These are phyloP conservation scores for Ophiostoma ips DNA, from an alignment of 2,329 filamentous ascomycete species.

Conservation along the genomic window DNA sequence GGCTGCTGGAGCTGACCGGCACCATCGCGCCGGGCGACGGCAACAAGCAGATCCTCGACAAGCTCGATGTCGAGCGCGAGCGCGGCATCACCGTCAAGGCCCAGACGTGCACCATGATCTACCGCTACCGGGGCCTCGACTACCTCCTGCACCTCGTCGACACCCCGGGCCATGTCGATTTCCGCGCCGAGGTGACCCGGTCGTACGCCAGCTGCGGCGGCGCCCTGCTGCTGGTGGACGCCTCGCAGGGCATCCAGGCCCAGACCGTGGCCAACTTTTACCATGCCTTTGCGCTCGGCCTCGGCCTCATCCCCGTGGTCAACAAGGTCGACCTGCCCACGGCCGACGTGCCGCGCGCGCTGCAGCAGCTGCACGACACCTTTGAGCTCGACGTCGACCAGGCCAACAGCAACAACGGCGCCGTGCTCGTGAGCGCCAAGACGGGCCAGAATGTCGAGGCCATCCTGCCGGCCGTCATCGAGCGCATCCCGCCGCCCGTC, in stretches of 20 bases:
- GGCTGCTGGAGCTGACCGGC: conserved; percentile 82
- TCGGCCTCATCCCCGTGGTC: conserved; percentile 77
- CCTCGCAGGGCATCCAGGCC: conserved; percentile 89
- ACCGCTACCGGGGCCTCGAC: conserved; percentile 71
- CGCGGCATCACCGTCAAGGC: conserved; percentile 97
- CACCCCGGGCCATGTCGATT: conserved; percentile 95
- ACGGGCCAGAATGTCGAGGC: conserved; percentile 76
- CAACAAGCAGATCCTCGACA: conserved; percentile 94
- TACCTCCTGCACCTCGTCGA: conserved; percentile 93
- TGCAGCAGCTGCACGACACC: conserved; percentile 71
- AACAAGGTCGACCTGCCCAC: conserved; percentile 94
- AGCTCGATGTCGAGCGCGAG: conserved; percentile 90
- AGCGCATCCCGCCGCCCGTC: conserved; percentile 65
- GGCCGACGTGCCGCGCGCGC: conserved; percentile 71
- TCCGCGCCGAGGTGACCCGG: conserved; percentile 86
- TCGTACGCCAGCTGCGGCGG: conserved; percentile 95
- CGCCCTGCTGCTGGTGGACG: conserved; percentile 83
- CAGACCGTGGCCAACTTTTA: conserved; percentile 99
- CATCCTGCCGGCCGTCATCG: conserved; percentile 75
- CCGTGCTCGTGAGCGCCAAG: conserved; percentile 70
- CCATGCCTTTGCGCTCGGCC: conserved; percentile 81
- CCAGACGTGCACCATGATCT: conserved; percentile 96
- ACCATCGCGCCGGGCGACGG: conserved; percentile 68
- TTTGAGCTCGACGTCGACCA: conserved; percentile 77
- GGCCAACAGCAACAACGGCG: conserved; percentile 32